A percentile compares a stretch with the other conserved stretches of the same genome.
These are phyloP conservation scores for Moesziomyces aphidis DNA, from an alignment of 1,284 basidiomycete genomes.

Conservation along the genomic window DNA sequence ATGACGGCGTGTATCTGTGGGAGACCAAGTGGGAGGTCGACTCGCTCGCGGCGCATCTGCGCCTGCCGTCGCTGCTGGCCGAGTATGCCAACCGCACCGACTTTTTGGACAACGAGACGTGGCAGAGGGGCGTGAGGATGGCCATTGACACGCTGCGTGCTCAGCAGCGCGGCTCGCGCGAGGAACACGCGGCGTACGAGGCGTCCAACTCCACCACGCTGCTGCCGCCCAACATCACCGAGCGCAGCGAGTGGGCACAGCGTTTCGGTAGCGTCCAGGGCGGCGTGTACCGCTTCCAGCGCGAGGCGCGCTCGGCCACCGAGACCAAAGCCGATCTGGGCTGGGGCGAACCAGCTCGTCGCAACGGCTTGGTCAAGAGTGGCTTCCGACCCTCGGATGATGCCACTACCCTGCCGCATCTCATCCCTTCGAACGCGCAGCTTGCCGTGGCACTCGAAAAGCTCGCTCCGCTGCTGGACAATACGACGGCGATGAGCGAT, in stretches of 20 bases:
- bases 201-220: conserved; percentile 15
- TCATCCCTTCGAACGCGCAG: conserved; percentile 56
- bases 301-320: conserved; percentile 34
- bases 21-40: conserved; percentile 63
- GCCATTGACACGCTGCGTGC: conserved; percentile 42
- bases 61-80: conserved; percentile 33
- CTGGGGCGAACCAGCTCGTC: conserved; percentile 48
- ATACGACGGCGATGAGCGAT: conserved; percentile 14
- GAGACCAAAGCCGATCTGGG: conserved; percentile 55
- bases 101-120: conserved; percentile 42
- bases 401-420: conserved; percentile 50
- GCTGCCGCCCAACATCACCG: conserved; percentile 25
- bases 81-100: conserved; percentile 30
- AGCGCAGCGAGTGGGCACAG: conserved; percentile 31
- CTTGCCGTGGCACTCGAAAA: conserved; percentile 43
- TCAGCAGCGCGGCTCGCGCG: conserved; percentile 43
- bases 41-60: conserved; percentile 40
- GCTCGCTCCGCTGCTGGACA: conserved; percentile 20
- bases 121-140: conserved; percentile 40
- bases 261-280: conserved; percentile 40
- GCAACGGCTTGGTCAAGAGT: conserved; percentile 51
- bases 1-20: conserved; percentile 54
- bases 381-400: conserved; percentile 58
- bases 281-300: conserved; percentile 55
- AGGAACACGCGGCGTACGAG: conserved; percentile 42